Conservation (phyloP, 345 rosid genomes). For the Mallotus nudiflorus region DNA sequence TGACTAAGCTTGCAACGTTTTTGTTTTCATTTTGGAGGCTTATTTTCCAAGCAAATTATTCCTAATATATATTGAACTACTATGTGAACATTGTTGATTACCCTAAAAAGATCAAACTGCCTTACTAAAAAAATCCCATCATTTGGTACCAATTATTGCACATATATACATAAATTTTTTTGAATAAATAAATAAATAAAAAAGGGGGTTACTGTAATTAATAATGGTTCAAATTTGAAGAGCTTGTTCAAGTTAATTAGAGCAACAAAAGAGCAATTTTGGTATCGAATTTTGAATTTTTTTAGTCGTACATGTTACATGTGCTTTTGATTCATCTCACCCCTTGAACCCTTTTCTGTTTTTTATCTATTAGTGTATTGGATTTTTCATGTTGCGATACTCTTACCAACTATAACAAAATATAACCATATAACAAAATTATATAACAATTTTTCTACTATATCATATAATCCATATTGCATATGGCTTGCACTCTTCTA, state of each 20-base stretch:
- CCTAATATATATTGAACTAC: conserved; percentile 8
- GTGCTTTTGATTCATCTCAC: too few species aligned
- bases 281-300: too few species aligned
- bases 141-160: background rate
- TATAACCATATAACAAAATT: too few species aligned
- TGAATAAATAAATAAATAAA: background rate
- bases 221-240: background rate
- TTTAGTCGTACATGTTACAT: too few species aligned
- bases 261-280: background rate
- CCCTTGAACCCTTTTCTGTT: too few species aligned
- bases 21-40: conserved; percentile 2
- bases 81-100: conserved; percentile 1
- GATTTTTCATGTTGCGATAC: too few species aligned
- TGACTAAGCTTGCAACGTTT: conserved; percentile 8
- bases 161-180: too few species aligned
- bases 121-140: background rate
- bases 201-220: background rate
- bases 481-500: too few species aligned
- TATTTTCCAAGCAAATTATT: background rate
- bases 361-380: too few species aligned
- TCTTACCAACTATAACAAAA: too few species aligned
- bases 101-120: conserved; percentile 2
- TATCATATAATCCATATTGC: too few species aligned
- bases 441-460: too few species aligned
- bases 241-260: background rate